A percentile compares a stretch with the other conserved stretches of the same genome.
Conservation (phyloP, 768 basidiomycete species). For the Kwoniella mangroviensis region DNA sequence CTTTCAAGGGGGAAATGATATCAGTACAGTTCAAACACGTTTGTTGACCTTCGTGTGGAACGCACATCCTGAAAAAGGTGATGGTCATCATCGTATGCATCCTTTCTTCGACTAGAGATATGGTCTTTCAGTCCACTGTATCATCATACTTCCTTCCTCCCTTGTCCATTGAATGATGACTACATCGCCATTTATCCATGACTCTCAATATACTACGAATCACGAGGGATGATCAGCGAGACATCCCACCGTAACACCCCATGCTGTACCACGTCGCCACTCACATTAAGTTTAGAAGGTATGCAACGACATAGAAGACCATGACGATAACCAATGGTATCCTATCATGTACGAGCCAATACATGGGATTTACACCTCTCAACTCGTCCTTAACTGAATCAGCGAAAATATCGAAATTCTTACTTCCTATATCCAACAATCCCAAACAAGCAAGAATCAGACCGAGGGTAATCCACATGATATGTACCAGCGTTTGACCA, state of each 20-base stretch:
- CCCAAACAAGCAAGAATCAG: constrained; percentile 30
- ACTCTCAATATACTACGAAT: neutral
- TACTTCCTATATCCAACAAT: constrained; percentile 40
- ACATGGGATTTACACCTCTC: constrained; percentile 24
- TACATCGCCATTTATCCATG: neutral
- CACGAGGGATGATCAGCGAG: neutral
- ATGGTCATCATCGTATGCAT: no score
- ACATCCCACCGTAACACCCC: neutral
- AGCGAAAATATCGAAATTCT: constrained; percentile 23
- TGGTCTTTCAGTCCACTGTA: neutral
- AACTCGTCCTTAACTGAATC: constrained; percentile 10
- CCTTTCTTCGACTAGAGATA: no score
- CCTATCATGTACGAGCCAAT: constrained; percentile 17
- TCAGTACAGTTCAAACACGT: no score
- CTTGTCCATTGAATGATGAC: neutral
- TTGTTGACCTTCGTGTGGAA: no score
- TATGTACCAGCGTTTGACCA: constrained; percentile 31
- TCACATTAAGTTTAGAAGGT: constrained; percentile 6
- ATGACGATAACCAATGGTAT: constrained; percentile 23
- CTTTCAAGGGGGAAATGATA: no score
- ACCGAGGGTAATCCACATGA: constrained; percentile 25
- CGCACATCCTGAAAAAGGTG: no score
- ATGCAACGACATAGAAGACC: constrained; percentile 14
- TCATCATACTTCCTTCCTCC: neutral
- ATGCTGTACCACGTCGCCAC: neutral